Base-by-base conservation (phyloP, 2,329 filamentous ascomycete species). In the Apiospora phragmitis region DNA sequence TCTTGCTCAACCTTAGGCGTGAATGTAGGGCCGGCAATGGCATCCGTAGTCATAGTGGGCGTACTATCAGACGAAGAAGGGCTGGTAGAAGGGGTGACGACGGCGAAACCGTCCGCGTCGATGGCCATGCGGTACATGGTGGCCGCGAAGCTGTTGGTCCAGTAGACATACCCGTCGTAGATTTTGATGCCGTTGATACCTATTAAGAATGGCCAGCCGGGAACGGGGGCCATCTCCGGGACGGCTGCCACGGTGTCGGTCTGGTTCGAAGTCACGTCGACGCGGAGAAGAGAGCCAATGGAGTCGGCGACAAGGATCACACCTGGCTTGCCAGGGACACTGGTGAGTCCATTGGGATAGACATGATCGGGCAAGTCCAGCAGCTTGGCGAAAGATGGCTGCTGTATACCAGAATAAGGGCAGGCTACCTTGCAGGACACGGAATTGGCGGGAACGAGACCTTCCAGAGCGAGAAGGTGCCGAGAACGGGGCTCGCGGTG, bases 131-230 rank as follows among this genome's bases (percentile, higher is more conserved):
- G 71, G 65, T 72, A 74, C 14, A 76, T 69, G 1, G 69, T 69
- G 8, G 35, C 29, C 11, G 43, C 45, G 43, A 71, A 65, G 7
- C 73, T 71, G 69, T 77, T 76, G 47, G 71, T 72, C 74, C 73
- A 76, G 70, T 76, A 76, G 55, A 75, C 65, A 43, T 74, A 71
- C 1, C 71, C 73, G 24, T 71, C 68, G n/a, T 67, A 62, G 18
- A 76, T 59, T 68, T 77, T 74, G 38, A 77, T 24, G n/a, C 76
- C 76, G 67, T 77, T 77, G 62, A 71, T 70, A 7, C 75, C 76
- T n/a, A 76, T 66, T 16, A 67, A 43, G 21, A 72, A 59, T 1
- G 55, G 29, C 9, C 62, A 70, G 14, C 69, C 70, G 21, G 72
- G 51, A 2, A 73, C 71, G 35, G 74, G 69, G 41, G 73, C 72